These are phyloP conservation scores for Pholiota adiposa DNA, from an alignment of 1,284 basidiomycete genomes.

Conservation along the genomic window DNA sequence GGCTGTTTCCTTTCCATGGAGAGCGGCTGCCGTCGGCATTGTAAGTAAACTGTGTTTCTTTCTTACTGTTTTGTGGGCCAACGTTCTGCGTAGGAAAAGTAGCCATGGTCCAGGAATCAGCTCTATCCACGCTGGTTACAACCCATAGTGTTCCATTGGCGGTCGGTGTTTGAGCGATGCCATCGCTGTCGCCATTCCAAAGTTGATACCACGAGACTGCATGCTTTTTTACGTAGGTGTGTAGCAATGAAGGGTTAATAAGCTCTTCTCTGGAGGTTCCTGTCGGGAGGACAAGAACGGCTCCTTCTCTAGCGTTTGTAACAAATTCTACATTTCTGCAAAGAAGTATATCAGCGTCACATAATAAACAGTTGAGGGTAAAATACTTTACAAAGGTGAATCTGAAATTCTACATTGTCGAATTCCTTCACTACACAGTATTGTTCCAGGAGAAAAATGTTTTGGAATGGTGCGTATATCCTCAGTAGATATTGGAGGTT, in stretches of 20 bases:
- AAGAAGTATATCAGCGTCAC: too few relatives aligned
- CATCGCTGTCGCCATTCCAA: constrained; percentile 1
- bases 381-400: too few relatives aligned
- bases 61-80: not conserved
- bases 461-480: too few relatives aligned
- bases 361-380: too few relatives aligned
- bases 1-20: not conserved
- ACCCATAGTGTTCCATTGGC: not conserved
- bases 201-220: constrained; percentile 3
- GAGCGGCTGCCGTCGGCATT: not conserved
- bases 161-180: not conserved
- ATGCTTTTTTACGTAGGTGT: constrained; percentile 8
- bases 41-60: not conserved
- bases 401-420: too few relatives aligned
- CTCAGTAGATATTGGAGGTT: too few relatives aligned
- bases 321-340: too few relatives aligned
- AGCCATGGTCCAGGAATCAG: not conserved
- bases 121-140: not conserved
- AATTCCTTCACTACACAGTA: too few relatives aligned
- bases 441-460: too few relatives aligned
- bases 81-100: not conserved
- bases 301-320: too few relatives aligned
- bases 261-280: too few relatives aligned
- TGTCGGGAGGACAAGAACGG: too few relatives aligned
- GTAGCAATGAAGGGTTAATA: not conserved